These are phyloP conservation scores for Pichia occidentalis DNA, from an alignment of 805 yeast genomes.

Conservation along the genomic window DNA sequence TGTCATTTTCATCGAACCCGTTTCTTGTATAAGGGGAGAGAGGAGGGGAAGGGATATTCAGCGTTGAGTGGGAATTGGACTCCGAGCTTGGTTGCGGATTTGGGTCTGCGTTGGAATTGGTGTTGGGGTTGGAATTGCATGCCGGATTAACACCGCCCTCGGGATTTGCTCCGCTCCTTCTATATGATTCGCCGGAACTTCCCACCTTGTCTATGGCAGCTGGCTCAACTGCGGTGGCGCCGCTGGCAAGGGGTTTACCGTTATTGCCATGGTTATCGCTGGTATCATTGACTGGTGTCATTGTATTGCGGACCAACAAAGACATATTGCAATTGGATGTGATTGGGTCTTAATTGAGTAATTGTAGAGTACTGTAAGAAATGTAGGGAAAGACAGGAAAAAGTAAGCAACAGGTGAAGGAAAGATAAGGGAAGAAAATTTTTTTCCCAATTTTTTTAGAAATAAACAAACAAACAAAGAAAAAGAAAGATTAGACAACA, in stretches of 20 bases:
- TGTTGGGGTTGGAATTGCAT: not conserved
- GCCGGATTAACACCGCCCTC: no score
- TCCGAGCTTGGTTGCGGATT: not conserved
- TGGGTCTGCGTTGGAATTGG: not conserved
- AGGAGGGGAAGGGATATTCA: slow-evolving; percentile 34
- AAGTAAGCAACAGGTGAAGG: not conserved
- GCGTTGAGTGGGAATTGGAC: not conserved
- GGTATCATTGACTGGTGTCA: slow-evolving; percentile 9
- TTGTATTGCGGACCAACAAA: slow-evolving; percentile 6
- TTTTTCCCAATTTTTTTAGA: no score
- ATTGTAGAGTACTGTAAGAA: no score
- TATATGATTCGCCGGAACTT: no score
- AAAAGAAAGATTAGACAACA: no score
- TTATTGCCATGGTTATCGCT: not conserved
- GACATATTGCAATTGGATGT: slow-evolving; percentile 8
- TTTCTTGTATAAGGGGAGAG: slow-evolving; percentile 31
- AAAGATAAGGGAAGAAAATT: not conserved
- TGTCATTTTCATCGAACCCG: slow-evolving; percentile 22
- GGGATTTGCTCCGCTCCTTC: no score
- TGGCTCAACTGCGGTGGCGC: no score
- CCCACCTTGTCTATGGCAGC: no score
- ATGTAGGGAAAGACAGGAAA: not conserved
- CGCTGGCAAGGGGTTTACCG: not conserved
- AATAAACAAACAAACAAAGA: no score
- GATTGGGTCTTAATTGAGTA: no score